phyloP scores from a whole-genome alignment of 1,139 yeast genomes.

The Williopsis jadinii region DNA sequence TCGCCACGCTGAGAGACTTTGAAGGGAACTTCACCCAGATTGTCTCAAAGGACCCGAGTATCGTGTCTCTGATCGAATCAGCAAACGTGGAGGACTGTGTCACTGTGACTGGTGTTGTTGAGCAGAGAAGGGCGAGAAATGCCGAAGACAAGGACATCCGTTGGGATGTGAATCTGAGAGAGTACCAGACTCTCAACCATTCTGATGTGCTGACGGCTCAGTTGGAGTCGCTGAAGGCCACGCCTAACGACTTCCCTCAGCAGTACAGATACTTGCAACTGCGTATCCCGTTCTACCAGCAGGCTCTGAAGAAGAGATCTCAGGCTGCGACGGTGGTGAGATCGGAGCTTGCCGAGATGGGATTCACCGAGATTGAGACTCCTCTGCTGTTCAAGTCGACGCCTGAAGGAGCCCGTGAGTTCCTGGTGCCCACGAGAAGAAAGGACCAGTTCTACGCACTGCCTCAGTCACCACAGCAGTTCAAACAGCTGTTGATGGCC shows the following conservation, averaged over 20 bases:
- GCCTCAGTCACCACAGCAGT: constrained; percentile 97
- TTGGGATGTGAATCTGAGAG: constrained; percentile 53
- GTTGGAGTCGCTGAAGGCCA: constrained; percentile 50
- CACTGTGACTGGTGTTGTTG: constrained; percentile 52
- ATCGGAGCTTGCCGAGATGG: constrained; percentile 35
- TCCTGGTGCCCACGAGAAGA: constrained; percentile 82
- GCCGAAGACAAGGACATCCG: constrained; percentile 18
- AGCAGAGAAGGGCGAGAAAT: constrained; percentile 20
- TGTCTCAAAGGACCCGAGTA: constrained; percentile 37
- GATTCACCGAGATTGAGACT: constrained; percentile 82
- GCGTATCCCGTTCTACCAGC: constrained; percentile 55
- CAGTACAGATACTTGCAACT: constrained; percentile 77
- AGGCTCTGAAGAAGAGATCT: constrained; percentile 55
- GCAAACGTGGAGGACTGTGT: constrained; percentile 74
- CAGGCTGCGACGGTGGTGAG: constrained; percentile 52
- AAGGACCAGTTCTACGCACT: constrained; percentile 68
- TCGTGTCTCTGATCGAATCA: constrained; percentile 38
- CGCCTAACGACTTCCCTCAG: constrained; percentile 58
- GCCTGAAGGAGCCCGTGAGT: constrained; percentile 97
- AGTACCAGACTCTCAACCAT: constrained; percentile 53
- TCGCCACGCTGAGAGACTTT: constrained; percentile 69
- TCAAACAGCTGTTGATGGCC: constrained; percentile 90
- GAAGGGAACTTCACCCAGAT: constrained; percentile 66
- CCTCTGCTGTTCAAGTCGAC: constrained; percentile 91
- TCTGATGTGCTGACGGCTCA: constrained; percentile 68